Base-by-base conservation (phyloP, 371 early-diverging fungal species). In the Nematocida parisii region DNA sequence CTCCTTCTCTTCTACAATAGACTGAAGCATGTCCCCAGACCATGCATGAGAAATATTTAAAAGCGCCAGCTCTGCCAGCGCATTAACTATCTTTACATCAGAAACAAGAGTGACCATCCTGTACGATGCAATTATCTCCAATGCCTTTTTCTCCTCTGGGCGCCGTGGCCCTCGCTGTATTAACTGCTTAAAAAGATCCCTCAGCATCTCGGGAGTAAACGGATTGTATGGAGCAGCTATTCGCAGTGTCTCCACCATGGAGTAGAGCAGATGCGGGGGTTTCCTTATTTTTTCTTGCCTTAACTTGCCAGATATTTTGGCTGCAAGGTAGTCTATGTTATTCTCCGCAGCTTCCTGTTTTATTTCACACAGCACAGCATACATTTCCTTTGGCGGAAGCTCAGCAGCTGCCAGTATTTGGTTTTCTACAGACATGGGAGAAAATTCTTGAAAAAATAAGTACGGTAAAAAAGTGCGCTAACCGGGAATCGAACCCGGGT, bases 401-500 rank as follows among this genome's bases (percentile, higher is more conserved):
- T 27, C 64, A 13, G 64, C 64, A 9, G 27, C 15, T 20, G 64
- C 42, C 11, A 7, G 64, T 11, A 64, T 20, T 64, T 44, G 27
- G 15, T 64, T 18, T 64, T 64, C 64, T 64, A 22, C 27, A 42
- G 60, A 9, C 64, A 73, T 61, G 52, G 55, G 56, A 15, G 9
- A 11, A 44, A 45, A 64, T 42, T 61, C 18, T 52, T 44, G 7
- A 18, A 33, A 64, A 64, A 64, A 64, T 64, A 77, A 56, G 52
- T 50, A 50, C 33, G 52, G 52, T 13, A 50, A 81, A 84, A 77
- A 60, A 40, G 55, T 84, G 84, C 84, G 73, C 57, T 61, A 71
- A 82, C 84, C 84, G 84, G 84, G 84, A 84, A 84, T 84, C 84
- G 84, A 84, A 84, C 84, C 84, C 84, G 84, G 84, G 75, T 82